Evolutionary conservation across 352 stramenopile genomes (phyloP).

Genomic region (Blastocystis sp.): DNA sequence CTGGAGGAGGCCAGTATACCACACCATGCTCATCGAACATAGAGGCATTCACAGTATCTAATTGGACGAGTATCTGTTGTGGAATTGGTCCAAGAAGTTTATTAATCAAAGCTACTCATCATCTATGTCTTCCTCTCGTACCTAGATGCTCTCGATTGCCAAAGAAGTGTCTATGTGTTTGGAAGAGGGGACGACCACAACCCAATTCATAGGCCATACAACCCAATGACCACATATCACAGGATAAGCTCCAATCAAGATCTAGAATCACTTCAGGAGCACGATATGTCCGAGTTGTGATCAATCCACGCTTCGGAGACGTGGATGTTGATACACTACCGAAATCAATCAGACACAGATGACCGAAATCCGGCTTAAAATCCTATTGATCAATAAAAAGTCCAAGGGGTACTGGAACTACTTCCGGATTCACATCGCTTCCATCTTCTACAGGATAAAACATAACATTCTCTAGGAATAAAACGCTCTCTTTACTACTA

Average conservation of each 20-base stretch:
- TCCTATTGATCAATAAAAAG: not conserved
- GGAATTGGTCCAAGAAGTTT: constrained; percentile 66
- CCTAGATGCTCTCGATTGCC: constrained; percentile 61
- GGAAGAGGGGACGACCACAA: constrained; percentile 62
- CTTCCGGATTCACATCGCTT: not conserved
- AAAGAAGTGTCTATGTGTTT: constrained; percentile 68
- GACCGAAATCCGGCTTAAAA: constrained; percentile 32
- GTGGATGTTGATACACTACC: constrained; percentile 42
- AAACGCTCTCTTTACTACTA: not conserved
- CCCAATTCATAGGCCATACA: constrained; percentile 94
- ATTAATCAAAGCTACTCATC: constrained; percentile 35
- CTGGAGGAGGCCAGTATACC: constrained; percentile 54
- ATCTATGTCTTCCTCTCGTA: not conserved
- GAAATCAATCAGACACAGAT: constrained; percentile 68
- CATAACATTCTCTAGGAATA: constrained; percentile 59
- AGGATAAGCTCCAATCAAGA: constrained; percentile 92
- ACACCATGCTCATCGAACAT: constrained; percentile 62
- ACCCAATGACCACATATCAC: constrained; percentile 94
- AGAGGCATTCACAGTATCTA: constrained; percentile 7
- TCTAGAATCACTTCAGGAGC: constrained; percentile 95
- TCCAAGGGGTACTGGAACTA: not conserved
- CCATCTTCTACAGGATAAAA: constrained; percentile 35
- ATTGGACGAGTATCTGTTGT: not conserved
- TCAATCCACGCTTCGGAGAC: constrained; percentile 73
- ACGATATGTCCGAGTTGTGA: constrained; percentile 97